phyloP scores from a whole-genome alignment of 192 early-diverging fungal species.

The Dissophora ornata region DNA sequence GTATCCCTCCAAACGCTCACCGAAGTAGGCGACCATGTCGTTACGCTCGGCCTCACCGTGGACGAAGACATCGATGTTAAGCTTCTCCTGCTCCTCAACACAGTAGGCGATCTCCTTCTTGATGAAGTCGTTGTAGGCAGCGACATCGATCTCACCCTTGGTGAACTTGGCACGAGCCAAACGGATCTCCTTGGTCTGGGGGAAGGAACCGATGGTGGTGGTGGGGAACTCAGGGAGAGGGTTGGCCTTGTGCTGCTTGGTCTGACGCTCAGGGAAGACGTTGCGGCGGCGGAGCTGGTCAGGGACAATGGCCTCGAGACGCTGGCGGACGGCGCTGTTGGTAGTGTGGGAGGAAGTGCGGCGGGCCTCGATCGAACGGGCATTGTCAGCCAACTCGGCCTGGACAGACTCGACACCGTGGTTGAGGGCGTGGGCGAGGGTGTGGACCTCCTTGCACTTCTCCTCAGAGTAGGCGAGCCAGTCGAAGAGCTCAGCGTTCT shows the following conservation, averaged over 20 bases:
- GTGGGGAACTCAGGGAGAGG: slow-evolving; percentile 94
- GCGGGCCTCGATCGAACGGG: slow-evolving; percentile 73
- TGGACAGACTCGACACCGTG: slow-evolving; percentile 69
- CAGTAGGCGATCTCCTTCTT: slow-evolving; percentile 86
- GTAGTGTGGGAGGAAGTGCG: slow-evolving; percentile 84
- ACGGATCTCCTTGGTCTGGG: slow-evolving; percentile 98
- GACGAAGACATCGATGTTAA: slow-evolving; percentile 94
- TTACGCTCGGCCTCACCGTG: slow-evolving; percentile 99
- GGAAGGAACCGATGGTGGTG: slow-evolving; percentile 98
- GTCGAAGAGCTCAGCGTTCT: slow-evolving; percentile 83
- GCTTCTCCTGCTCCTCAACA: slow-evolving; percentile 89
- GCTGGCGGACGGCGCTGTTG: slow-evolving; percentile 83
- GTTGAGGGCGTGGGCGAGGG: slow-evolving; percentile 71
- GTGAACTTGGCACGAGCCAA: slow-evolving; percentile 89
- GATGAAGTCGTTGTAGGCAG: slow-evolving; percentile 85
- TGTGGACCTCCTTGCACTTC: slow-evolving; percentile 87
- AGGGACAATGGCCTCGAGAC: slow-evolving; percentile 72
- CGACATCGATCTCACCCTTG: slow-evolving; percentile 78
- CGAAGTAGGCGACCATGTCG: slow-evolving; percentile 98
- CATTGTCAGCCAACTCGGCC: slow-evolving; percentile 77
- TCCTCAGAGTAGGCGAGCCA: slow-evolving; percentile 96
- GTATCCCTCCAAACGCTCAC: slow-evolving; percentile 93
- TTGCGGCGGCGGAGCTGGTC: slow-evolving; percentile 81
- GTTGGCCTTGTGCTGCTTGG: slow-evolving; percentile 77
- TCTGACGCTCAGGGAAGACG: slow-evolving; percentile 77